Conservation (phyloP, 1,284 basidiomycete species). For the Leccinum huronense region DNA sequence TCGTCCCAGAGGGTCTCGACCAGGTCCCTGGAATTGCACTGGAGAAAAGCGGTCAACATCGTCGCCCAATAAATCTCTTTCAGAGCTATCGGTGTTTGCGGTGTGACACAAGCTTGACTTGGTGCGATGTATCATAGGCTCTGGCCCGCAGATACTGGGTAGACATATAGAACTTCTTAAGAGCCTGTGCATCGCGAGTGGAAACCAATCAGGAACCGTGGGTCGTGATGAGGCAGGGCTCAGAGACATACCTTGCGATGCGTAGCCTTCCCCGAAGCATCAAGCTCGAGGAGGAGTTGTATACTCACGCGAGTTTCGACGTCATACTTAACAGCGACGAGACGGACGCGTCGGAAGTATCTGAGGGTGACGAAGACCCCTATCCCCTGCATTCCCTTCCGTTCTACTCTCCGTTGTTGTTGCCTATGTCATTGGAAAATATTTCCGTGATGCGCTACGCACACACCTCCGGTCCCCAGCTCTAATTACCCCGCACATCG, state of each 20-base stretch:
- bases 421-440: no score
- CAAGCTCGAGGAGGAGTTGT: no score
- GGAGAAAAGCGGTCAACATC: conserved; percentile 61
- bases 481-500: no score
- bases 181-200: conserved; percentile 28
- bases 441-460: no score
- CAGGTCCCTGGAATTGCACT: conserved; percentile 49
- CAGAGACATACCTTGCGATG: conserved; percentile 50
- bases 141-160: conserved; percentile 50
- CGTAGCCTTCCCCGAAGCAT: conserved; percentile 36
- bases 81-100: conserved; percentile 47
- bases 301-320: no score
- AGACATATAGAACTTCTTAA: conserved; percentile 49
- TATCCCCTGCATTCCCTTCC: no score
- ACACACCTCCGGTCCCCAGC: no score
- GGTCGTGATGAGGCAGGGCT: conserved; percentile 47
- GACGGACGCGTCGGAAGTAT: no score
- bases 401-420: no score
- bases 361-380: no score
- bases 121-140: conserved; percentile 45
- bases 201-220: conserved; percentile 48
- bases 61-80: conserved; percentile 58
- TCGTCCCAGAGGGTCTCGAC: conserved; percentile 65
- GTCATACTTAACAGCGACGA: no score
- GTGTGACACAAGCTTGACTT: conserved; percentile 35